A percentile compares a stretch with the other conserved stretches of the same genome.
Evolutionary conservation across 2,329 filamentous ascomycete species (phyloP).

Genomic region (Talaromyces atroroseus): DNA sequence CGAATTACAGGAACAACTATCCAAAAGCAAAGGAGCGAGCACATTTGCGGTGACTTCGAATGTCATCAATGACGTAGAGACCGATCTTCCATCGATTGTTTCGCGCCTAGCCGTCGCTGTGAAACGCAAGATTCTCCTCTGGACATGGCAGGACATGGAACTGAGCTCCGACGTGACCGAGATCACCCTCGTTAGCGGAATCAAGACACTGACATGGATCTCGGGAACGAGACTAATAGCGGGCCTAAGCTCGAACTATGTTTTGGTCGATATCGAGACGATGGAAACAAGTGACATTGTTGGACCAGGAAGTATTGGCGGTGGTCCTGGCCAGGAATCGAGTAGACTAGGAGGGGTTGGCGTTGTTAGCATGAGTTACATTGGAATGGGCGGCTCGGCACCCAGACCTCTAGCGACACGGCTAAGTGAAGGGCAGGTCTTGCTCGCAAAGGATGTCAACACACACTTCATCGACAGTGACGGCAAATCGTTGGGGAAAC

Average conservation of each 20-base stretch:
- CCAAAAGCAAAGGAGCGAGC: slow-evolving; percentile 79
- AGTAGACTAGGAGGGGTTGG: slow-evolving; percentile 77
- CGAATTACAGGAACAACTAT: slow-evolving; percentile 70
- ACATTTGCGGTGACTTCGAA: slow-evolving; percentile 93
- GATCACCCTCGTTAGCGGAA: slow-evolving; percentile 71
- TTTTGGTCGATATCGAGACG: slow-evolving; percentile 77
- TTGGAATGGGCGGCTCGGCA: slow-evolving; percentile 86
- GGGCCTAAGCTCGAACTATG: slow-evolving; percentile 86
- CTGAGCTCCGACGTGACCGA: slow-evolving; percentile 67
- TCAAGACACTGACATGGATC: slow-evolving; percentile 88
- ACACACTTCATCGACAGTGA: slow-evolving; percentile 83
- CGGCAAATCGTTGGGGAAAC: slow-evolving; percentile 73
- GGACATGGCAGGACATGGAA: slow-evolving; percentile 96
- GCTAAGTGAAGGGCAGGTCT: slow-evolving; percentile 73
- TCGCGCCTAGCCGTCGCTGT: slow-evolving; percentile 87
- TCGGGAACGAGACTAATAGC: slow-evolving; percentile 80
- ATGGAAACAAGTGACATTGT: slow-evolving; percentile 70
- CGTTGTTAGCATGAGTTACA: slow-evolving; percentile 88
- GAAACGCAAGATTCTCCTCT: slow-evolving; percentile 81
- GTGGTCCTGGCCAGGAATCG: slow-evolving; percentile 58
- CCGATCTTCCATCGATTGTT: slow-evolving; percentile 87
- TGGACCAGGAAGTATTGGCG: slow-evolving; percentile 66
- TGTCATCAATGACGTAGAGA: slow-evolving; percentile 81
- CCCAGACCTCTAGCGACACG: slow-evolving; percentile 83
- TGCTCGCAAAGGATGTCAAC: slow-evolving; percentile 97